Evolutionary conservation across 352 stramenopile genomes (phyloP), one percentile per base, ranked within the genome.

Genomic region (Phytophthora vignae): DNA sequence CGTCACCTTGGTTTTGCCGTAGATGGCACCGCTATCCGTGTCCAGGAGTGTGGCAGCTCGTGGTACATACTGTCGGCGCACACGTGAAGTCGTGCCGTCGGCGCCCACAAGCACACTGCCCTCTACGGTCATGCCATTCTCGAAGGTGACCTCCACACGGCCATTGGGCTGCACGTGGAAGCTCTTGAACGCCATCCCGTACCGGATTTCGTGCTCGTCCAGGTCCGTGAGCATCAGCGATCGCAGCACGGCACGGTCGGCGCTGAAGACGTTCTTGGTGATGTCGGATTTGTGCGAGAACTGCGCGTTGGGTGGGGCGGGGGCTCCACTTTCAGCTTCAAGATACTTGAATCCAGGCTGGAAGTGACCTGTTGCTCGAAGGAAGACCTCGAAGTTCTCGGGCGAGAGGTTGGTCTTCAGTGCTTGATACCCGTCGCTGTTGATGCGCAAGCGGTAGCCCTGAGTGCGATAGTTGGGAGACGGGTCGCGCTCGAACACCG

Each of bases 11-110:
- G 85, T 91, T 69, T 91, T 92, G 46, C 85, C 85, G 70, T 92
- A 92, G 61, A 92, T 90, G 12, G 82, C 85, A 1, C 81, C 77
- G 17, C 81, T 83, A 54, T 91, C 85, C 15, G 81, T 90, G 70
- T 92, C 85, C 14, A 92, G 64, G 14, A 92, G 64, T 3, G 73
- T 81, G 10, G 81, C 64, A 4, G 71, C 68, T 17, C 71, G 64
- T 1, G 85, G 85, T 10, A 90, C 59, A 63, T 89, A 87, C 60
- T 92, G 85, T 2, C 76, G 71, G 4, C 83, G 83, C 52, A 92
- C 81, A 5, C 85, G 81, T 0, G 83, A 92, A 1, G 74, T 89
- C 7, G 83, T 87, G 17, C 85, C 85, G 29, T 92, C 85, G 0
- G 85, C 85, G 15, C 79, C 85, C 0, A 92, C 71, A 0, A 91